phyloP scores from a whole-genome alignment of 805 yeast genomes.

The Myxozyma vanderwaltii region DNA sequence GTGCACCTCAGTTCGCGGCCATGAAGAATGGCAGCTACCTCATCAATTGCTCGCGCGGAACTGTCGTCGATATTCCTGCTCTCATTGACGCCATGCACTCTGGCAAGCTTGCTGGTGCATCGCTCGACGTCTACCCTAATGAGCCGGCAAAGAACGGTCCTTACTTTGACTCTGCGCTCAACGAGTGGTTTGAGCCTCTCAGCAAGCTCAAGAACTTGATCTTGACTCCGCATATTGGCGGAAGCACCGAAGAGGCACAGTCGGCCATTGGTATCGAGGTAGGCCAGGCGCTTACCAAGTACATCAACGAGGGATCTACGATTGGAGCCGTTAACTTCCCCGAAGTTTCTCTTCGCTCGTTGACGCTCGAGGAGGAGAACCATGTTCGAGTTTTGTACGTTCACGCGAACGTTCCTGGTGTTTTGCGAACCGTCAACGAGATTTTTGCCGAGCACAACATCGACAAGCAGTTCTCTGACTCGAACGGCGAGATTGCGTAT shows the following conservation, averaged over 20 bases:
- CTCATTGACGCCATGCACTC: constrained; percentile 86
- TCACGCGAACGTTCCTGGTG: constrained; percentile 99
- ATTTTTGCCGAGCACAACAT: constrained; percentile 92
- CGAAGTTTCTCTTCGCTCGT: constrained; percentile 87
- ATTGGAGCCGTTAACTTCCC: constrained; percentile 98
- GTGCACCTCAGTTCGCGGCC: constrained; percentile 87
- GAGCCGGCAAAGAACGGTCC: constrained; percentile 97
- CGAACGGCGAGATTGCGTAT: constrained; percentile 93
- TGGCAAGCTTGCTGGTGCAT: constrained; percentile 96
- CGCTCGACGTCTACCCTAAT: constrained; percentile 92
- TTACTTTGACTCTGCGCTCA: constrained; percentile 69
- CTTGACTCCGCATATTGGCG: constrained; percentile 97
- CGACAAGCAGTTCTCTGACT: constrained; percentile 97
- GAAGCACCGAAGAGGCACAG: constrained; percentile 99
- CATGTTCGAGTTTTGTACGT: constrained; percentile 89
- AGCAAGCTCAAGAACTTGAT: constrained; percentile 82
- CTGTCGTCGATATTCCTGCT: constrained; percentile 95
- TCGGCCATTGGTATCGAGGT: constrained; percentile 97
- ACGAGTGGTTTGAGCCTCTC: constrained; percentile 82
- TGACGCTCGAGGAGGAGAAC: constrained; percentile 81
- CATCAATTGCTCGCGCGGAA: constrained; percentile 96
- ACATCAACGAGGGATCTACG: constrained; percentile 94
- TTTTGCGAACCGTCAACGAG: constrained; percentile 93
- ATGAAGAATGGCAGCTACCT: constrained; percentile 96
- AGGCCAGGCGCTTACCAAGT: constrained; percentile 78